Conservation (phyloP, 345 rosid genomes). For the Populus euphratica region DNA sequence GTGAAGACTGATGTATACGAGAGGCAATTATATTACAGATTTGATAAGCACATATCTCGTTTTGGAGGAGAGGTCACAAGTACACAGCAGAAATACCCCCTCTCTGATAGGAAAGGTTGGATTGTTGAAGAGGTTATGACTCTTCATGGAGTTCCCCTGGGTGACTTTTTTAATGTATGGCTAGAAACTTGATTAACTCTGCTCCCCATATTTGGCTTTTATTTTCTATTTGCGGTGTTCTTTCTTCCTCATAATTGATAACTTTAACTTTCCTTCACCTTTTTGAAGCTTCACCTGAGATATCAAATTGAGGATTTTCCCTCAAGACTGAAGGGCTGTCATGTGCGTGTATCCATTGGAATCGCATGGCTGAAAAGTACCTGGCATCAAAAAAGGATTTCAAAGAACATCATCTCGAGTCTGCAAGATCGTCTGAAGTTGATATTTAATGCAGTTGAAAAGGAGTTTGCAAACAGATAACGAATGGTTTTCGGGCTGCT, state of each 20-base stretch:
- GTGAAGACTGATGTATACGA: slow-evolving; percentile 72
- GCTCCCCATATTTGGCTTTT: background rate
- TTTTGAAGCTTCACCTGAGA: slow-evolving; percentile 69
- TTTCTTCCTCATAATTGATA: slow-evolving; percentile 1
- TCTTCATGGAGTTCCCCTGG: slow-evolving; percentile 87
- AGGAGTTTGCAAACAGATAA: slow-evolving; percentile 56
- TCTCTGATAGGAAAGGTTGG: slow-evolving; percentile 71
- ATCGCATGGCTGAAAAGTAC: slow-evolving; percentile 95
- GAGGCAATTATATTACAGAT: slow-evolving; percentile 79
- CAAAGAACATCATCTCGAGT: slow-evolving; percentile 61
- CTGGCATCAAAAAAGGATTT: slow-evolving; percentile 63
- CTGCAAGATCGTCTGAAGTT: slow-evolving; percentile 71
- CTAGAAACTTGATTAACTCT: background rate
- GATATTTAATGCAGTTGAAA: slow-evolving; percentile 60
- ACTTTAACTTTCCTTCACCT: background rate
- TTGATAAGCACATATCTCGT: slow-evolving; percentile 66
- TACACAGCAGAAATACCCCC: slow-evolving; percentile 72
- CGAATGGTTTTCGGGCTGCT: background rate
- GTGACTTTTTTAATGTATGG: slow-evolving; percentile 78
- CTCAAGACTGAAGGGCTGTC: slow-evolving; percentile 51
- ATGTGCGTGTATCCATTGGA: slow-evolving; percentile 59
- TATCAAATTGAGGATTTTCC: slow-evolving; percentile 74
- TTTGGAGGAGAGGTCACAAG: slow-evolving; percentile 95
- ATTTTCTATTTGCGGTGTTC: background rate
- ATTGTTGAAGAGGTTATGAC: slow-evolving; percentile 87